Percentiles rank a stretch among this genome's conserved stretches.
These are phyloP conservation scores for Linanthus parryae DNA, from an alignment of 148 eudicot species.

Conservation along the genomic window DNA sequence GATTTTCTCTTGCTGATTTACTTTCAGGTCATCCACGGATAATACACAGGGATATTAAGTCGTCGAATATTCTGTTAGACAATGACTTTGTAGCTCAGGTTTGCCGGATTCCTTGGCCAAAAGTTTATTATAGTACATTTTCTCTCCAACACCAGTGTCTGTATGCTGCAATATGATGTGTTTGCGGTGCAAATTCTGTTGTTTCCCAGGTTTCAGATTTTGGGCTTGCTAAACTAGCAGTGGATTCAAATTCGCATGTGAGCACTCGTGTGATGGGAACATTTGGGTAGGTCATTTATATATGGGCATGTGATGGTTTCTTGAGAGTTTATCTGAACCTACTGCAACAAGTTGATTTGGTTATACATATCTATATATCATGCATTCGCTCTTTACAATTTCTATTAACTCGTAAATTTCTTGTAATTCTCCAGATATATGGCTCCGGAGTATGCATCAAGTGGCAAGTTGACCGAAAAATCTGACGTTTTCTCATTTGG, in stretches of 20 bases:
- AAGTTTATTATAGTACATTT: background rate
- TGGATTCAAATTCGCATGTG: slow-evolving; percentile 56
- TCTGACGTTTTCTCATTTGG: slow-evolving; percentile 95
- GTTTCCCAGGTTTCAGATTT: slow-evolving; percentile 76
- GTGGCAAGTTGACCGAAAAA: slow-evolving; percentile 91
- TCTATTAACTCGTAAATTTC: slow-evolving; percentile 8
- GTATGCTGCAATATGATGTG: no score
- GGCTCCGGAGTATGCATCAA: slow-evolving; percentile 98
- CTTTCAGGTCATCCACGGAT: slow-evolving; percentile 60
- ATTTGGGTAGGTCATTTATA: slow-evolving; percentile 70
- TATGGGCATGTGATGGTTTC: no score
- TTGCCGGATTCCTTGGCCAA: slow-evolving; percentile 18
- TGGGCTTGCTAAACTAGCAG: slow-evolving; percentile 67
- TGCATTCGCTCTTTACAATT: background rate
- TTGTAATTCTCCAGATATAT: slow-evolving; percentile 53
- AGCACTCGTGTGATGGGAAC: slow-evolving; percentile 86
- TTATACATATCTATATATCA: background rate
- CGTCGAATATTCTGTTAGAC: slow-evolving; percentile 75
- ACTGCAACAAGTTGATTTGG: no score
- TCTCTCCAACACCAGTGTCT: no score
- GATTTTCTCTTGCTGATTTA: background rate
- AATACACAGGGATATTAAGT: slow-evolving; percentile 82
- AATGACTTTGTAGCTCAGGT: slow-evolving; percentile 82
- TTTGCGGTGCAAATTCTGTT: no score
- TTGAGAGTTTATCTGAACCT: no score